Base-by-base conservation (phyloP, 164 flowering plant genomes). In the Chimonanthus salicifolius region DNA sequence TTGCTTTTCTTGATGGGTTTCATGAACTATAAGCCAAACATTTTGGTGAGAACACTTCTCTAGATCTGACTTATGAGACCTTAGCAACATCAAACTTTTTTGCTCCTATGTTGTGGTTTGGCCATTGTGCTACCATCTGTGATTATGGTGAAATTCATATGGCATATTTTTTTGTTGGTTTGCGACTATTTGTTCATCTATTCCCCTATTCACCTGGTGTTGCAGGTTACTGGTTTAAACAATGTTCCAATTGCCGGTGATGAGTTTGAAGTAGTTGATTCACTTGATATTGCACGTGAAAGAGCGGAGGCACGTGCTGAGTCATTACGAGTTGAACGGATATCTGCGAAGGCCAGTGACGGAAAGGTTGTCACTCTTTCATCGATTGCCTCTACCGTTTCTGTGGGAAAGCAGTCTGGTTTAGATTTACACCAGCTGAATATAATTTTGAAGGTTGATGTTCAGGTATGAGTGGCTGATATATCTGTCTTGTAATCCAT, bases 231-330 rank as follows among this genome's bases (percentile, higher is more conserved):
- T 82, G 98, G 98, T 54, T 79, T 94, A 69, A 90, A 82, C 73
- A 86, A 86, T 84, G 98, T 94, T 50, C 97, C 97, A 49, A 74
- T 82, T 80, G 98, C 97, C 69, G 98, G 98, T 77, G 97, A 94
- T 79, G 94, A 87, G 74, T 94, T 92, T 80, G 95, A 92, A 84
- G 91, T 90, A 77, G 92, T 94, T 70, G 84, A 69, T 43, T 87
- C 97, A 74, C 88, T 94, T 74, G 97, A 89, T 73, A 21, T 85
- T 77, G 98, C 97, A 46, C 90, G 97, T 69, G 92, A 87, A 85
- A 88, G 71, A 83, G 97, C 98, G 58, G 90, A 90, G 74, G 68
- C 73, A 66, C 82, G 89, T 66, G 97, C 88, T 45, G 88, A 79
- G 78, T 78, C 78, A 44, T 68, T 88, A 78, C 77, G 90, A 44